Base-by-base conservation (phyloP, 441 rosid species). In the Raphanus hybrid region DNA sequence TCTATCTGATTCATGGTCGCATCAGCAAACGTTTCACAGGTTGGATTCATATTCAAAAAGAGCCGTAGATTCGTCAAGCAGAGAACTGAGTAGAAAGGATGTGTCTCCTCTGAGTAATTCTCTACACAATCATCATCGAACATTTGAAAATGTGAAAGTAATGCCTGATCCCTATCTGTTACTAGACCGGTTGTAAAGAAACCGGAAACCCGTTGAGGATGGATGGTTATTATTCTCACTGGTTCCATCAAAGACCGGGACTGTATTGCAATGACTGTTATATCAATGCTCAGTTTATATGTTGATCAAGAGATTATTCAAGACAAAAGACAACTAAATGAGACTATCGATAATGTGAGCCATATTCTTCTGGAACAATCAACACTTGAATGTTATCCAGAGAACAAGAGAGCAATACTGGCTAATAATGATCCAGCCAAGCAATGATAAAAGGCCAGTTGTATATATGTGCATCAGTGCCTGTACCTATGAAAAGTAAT, bases 331-430 rank as follows among this genome's bases (percentile, higher is more conserved):
- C 1, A 16, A 55, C 5, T 55, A 55, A 18, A 27, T 26, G 18
- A 39, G 71, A 54, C 64, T 2, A 23, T 3, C 34, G 34, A 69
- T 10, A 55, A 69, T 8, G 39, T 55, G 11, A 58, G 66, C 58
- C 29, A 26, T 45, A 48, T 8, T 65, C 39, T 65, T 55, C 9
- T 57, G 10, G 48, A 75, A 27, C 67, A 75, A 43, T 64, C 54
- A 52, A 65, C 32, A 57, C 12, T 52, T 64, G 15, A 64, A 52
- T 64, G 55, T 73, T 64, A 50, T 23, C 63, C 26, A 50, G 69
- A 50, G 62, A 73, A 63, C 50, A 71, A 60, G 67, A 54, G 59
- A 43, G 75, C 32, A 52, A 23, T 5, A 62, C 69, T 57, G 61
- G 1, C 27, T 58, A 37, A 37, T 62, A 32, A 62, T 32, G 20